Base-by-base conservation (phyloP, 2,329 filamentous ascomycete species). In the Phialophora chinensis region DNA sequence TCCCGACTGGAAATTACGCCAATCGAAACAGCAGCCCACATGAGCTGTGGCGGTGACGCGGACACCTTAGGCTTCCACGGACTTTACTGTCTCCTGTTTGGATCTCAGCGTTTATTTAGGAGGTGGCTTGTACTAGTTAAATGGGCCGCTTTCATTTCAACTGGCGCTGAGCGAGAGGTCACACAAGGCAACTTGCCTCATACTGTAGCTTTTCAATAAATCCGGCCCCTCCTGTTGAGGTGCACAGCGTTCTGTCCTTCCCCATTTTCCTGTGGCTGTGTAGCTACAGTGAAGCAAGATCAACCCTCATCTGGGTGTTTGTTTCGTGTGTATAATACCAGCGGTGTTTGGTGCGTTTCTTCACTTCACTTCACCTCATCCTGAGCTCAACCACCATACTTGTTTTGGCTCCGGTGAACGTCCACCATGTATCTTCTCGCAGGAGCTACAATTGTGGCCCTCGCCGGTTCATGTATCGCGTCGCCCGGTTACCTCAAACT, bases 401-500 rank as follows among this genome's bases (percentile, higher is more conserved):
- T 10, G 38, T 17, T 17, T n/a, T 44, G 1, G 14, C 38, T n/a
- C 17, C 17, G 6, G 38, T 44, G 38, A n/a, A n/a, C 17, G 38
- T 4, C 23, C 49, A 52, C 4, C 6, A 67, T 67, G 66, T 29
- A 47, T 55, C 6, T 56, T 52, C 47, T 61, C 25, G 12, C 33
- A 27, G 62, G 42, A 35, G 53, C 49, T 20, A 49, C 54, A 27
- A 53, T 59, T 38, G 58, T 49, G 42, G 58, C 60, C 14, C 56
- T 66, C 6, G 52, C 52, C n/a, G 54, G 58, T 27, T 57, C 66
- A 42, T 66, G 63, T 33, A 42, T 66, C 23, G 66, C 66, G n/a
- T 66, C 63, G n/a, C 53, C 66, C 38, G 66, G 66, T 14, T 69
- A 69, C 49, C 61, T 69, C 52, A 66, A 59, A 49, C 29, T 69